Percentiles rank a stretch among this genome's conserved stretches.
Conservation (phyloP, 2,329 filamentous ascomycete species). For the Cytospora mali region DNA sequence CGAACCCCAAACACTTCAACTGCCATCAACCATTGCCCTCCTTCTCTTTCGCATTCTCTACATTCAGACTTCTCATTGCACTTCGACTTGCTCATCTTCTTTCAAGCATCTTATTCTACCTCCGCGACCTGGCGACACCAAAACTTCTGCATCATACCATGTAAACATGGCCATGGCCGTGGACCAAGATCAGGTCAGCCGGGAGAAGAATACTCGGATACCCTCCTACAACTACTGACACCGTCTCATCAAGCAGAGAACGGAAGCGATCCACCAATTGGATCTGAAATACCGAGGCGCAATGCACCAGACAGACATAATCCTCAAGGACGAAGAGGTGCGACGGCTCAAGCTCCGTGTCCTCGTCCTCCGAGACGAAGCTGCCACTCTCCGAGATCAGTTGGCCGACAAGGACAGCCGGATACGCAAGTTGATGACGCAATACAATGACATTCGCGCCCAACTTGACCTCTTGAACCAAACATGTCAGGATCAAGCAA, state of each 20-base stretch:
- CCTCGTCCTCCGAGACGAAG: conserved; percentile 75
- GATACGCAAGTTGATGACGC: conserved; percentile 50
- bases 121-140: conserved; percentile 31
- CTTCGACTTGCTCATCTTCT: neutral
- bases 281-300: conserved; percentile 72
- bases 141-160: conserved; percentile 32
- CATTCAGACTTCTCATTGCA: neutral
- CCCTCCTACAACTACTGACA: conserved; percentile 6
- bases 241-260: conserved; percentile 40
- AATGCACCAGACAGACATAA: conserved; percentile 64
- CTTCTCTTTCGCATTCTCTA: too few relatives aligned
- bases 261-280: conserved; percentile 54
- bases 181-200: conserved; percentile 40
- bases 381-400: conserved; percentile 66
- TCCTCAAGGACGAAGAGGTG: conserved; percentile 74
- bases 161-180: conserved; percentile 34
- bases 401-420: conserved; percentile 62
- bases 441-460: conserved; percentile 43
- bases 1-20: neutral
- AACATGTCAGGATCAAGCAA: conserved; percentile 48
- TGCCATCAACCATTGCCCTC: neutral
- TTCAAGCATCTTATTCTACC: conserved; percentile 16
- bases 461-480: conserved; percentile 50
- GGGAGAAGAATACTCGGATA: conserved; percentile 8
- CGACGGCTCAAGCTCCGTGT: conserved; percentile 70